These are phyloP conservation scores for Ambrosia trifida DNA, from an alignment of 129 eudicot species.

Conservation along the genomic window DNA sequence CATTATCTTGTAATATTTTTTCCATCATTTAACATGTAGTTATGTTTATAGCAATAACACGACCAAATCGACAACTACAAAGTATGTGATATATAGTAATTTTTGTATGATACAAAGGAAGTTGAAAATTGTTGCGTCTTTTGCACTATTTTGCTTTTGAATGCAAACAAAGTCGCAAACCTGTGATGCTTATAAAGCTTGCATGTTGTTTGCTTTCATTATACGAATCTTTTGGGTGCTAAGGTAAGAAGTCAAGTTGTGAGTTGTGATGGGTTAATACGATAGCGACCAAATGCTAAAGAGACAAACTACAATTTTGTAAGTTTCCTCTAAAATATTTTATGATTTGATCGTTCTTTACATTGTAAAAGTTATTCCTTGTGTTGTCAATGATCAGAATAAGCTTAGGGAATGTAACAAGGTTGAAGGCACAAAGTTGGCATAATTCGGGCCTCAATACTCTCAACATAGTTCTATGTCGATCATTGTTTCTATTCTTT, in stretches of 20 bases:
- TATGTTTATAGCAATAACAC: conserved; percentile 6
- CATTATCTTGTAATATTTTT: neutral
- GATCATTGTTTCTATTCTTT: neutral
- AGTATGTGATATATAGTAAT: neutral
- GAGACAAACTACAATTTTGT: neutral
- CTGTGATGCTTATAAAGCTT: conserved; percentile 12
- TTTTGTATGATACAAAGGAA: conserved; percentile 10
- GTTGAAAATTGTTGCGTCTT: conserved; percentile 9
- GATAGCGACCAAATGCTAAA: conserved; percentile 2
- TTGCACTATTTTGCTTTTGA: neutral
- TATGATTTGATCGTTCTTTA: neutral
- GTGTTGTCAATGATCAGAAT: conserved; percentile 8
- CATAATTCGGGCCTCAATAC: conserved; percentile 14
- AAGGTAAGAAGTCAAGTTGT: conserved; percentile 1
- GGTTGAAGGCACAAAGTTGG: conserved; percentile 18
- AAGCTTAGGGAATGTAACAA: conserved; percentile 15
- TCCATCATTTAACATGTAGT: neutral
- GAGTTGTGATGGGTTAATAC: neutral
- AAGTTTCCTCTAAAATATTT: neutral
- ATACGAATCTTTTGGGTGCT: neutral
- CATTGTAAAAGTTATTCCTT: neutral
- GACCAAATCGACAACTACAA: conserved; percentile 15
- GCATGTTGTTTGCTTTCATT: conserved; percentile 12
- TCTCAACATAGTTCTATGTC: conserved; percentile 25
- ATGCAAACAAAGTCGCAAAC: conserved; percentile 22